phyloP scores from a whole-genome alignment of 768 basidiomycete genomes.

The Russula abietina region DNA sequence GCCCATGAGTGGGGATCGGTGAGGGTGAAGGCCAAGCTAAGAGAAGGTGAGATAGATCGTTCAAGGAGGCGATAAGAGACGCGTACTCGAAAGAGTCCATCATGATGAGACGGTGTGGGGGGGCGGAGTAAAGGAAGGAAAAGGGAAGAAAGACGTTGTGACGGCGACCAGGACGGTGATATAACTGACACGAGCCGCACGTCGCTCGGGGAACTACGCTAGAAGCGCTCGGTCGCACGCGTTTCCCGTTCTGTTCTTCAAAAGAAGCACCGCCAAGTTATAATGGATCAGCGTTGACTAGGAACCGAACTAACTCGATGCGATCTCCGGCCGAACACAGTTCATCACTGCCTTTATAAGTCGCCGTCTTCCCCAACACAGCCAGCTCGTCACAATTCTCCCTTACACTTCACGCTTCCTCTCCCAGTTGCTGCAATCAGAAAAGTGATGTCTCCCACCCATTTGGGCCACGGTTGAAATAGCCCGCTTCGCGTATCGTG shows the following conservation, averaged over 20 bases:
- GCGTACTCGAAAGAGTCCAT: slow-evolving; percentile 21
- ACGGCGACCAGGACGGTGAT: slow-evolving; percentile 20
- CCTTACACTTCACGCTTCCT: not conserved
- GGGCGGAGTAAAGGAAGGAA: slow-evolving; percentile 1
- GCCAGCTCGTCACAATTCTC: not conserved
- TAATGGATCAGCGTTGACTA: slow-evolving; percentile 25
- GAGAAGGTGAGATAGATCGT: not conserved
- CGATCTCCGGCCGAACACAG: slow-evolving; percentile 12
- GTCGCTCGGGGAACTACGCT: slow-evolving; percentile 20
- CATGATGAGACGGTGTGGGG: slow-evolving; percentile 6
- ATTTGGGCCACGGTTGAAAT: not conserved
- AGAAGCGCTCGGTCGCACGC: slow-evolving; percentile 20
- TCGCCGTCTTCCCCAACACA: not conserved
- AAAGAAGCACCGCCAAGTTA: slow-evolving; percentile 16
- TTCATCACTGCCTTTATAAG: not conserved
- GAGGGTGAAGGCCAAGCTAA: slow-evolving; percentile 11
- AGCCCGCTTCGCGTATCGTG: not conserved
- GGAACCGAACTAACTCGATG: slow-evolving; percentile 21
- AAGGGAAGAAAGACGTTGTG: slow-evolving; percentile 16
- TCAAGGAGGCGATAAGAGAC: not conserved
- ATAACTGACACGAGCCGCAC: slow-evolving; percentile 20
- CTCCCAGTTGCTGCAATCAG: not conserved
- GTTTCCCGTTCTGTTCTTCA: slow-evolving; percentile 16
- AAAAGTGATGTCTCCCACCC: not conserved
- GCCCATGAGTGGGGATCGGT: slow-evolving; percentile 15